Percentiles rank a stretch among this genome's conserved stretches.
Conservation (phyloP, 768 basidiomycete genomes). For the Dioszegia aurantiaca region DNA sequence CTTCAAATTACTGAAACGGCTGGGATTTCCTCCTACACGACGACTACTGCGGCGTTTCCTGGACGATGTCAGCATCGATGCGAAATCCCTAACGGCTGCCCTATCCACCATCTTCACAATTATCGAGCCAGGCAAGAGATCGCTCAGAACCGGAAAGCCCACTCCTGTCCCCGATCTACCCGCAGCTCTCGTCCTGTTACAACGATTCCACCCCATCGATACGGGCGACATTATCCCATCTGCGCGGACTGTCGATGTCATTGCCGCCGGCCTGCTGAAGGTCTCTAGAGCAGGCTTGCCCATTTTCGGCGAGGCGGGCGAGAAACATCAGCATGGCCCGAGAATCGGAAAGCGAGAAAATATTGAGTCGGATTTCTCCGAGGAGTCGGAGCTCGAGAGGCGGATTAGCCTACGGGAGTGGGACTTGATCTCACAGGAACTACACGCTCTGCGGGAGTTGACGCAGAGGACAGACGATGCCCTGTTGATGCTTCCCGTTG, state of each 20-base stretch:
- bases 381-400: not conserved
- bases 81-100: slow-evolving; percentile 4
- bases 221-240: not conserved
- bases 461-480: not conserved
- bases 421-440: slow-evolving; percentile 6
- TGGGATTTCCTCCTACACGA: not conserved
- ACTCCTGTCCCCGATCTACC: slow-evolving; percentile 11
- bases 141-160: not conserved
- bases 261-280: slow-evolving; percentile 16
- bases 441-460: slow-evolving; percentile 5
- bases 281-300: not conserved
- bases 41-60: not conserved
- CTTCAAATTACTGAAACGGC: slow-evolving; percentile 4
- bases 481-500: not conserved
- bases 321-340: not conserved
- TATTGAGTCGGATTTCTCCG: no score
- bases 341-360: not conserved
- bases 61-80: not conserved
- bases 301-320: not conserved
- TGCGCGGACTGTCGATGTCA: slow-evolving; percentile 18
- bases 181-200: slow-evolving; percentile 6
- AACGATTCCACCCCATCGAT: not conserved
- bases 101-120: slow-evolving; percentile 8
- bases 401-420: slow-evolving; percentile 5
- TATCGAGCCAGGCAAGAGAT: not conserved